phyloP scores from a whole-genome alignment of 2,329 filamentous ascomycete species.

The Daldinia eschscholtzii region DNA sequence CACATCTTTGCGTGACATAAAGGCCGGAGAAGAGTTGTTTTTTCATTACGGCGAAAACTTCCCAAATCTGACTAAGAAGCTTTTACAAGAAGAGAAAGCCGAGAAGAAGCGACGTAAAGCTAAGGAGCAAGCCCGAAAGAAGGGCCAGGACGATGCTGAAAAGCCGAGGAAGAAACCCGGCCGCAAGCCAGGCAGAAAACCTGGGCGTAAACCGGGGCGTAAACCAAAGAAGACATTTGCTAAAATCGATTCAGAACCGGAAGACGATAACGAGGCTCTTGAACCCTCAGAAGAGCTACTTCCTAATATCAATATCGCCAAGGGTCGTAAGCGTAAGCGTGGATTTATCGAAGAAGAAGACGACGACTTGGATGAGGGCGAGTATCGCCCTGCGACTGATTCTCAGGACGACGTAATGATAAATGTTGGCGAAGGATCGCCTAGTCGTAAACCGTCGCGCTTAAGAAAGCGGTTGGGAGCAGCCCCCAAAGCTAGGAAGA shows the following conservation, averaged over 20 bases:
- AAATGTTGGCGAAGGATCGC: conserved; percentile 28
- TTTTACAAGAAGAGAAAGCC: conserved; percentile 60
- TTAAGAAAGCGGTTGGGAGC: conserved; percentile 41
- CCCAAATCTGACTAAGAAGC: conserved; percentile 69
- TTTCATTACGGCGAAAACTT: conserved; percentile 84
- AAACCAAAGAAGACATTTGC: conserved; percentile 52
- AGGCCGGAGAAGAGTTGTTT: conserved; percentile 80
- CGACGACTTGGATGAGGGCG: conserved; percentile 48
- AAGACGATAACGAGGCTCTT: conserved; percentile 47
- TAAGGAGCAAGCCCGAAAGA: conserved; percentile 46
- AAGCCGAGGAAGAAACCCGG: conserved; percentile 49
- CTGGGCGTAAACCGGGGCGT: conserved; percentile 48
- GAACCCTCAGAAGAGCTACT: conserved; percentile 46
- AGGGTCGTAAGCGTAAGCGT: conserved; percentile 50
- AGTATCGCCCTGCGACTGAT: conserved; percentile 47
- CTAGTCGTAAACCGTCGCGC: conserved; percentile 31
- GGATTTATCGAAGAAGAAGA: conserved; percentile 37
- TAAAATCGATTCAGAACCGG: conserved; percentile 46
- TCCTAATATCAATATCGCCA: conserved; percentile 36
- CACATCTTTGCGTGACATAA: conserved; percentile 74
- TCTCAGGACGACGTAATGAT: conserved; percentile 48
- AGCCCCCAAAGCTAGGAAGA: conserved; percentile 33
- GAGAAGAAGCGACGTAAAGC: conserved; percentile 51
- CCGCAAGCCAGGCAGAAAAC: conserved; percentile 49
- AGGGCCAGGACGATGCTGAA: conserved; percentile 41